These are phyloP conservation scores for Annulohypoxylon bovei DNA, from an alignment of 495 filamentous ascomycete species.

Conservation along the genomic window DNA sequence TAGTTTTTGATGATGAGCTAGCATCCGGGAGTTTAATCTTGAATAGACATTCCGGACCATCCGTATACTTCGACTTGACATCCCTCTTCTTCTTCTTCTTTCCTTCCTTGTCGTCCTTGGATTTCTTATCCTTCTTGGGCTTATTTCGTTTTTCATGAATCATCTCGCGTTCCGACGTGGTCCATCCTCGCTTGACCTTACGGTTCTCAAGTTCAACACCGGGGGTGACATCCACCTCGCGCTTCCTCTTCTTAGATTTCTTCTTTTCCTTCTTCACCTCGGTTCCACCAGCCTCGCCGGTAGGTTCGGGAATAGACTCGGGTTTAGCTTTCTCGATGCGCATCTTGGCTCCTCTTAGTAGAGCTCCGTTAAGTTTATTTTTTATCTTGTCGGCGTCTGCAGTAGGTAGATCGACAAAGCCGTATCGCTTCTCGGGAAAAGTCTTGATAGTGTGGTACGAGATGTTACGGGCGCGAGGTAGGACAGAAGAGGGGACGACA, in stretches of 20 bases:
- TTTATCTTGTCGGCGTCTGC: conserved; percentile 87
- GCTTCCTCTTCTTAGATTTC: conserved; percentile 70
- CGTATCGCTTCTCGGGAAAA: conserved; percentile 90
- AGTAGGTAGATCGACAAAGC: conserved; percentile 81
- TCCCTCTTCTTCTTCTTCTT: conserved; percentile 66
- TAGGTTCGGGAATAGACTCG: conserved; percentile 47
- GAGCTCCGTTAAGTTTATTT: conserved; percentile 91
- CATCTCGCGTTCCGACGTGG: conserved; percentile 66
- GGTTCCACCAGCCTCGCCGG: conserved; percentile 48
- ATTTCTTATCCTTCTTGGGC: conserved; percentile 42
- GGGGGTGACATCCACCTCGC: conserved; percentile 67
- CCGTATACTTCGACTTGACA: conserved; percentile 77
- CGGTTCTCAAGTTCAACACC: conserved; percentile 79
- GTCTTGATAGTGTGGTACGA: conserved; percentile 85
- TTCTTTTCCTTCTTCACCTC: conserved; percentile 54
- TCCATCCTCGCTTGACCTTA: conserved; percentile 92
- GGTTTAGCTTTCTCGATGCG: conserved; percentile 81
- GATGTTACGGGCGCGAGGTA: conserved; percentile 73
- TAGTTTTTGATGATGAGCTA: conserved; percentile 51
- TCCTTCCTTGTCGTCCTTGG: conserved; percentile 51
- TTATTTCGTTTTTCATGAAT: conserved; percentile 59
- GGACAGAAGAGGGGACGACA: conserved; percentile 73
- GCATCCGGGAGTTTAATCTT: conserved; percentile 74
- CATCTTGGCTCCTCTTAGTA: conserved; percentile 86
- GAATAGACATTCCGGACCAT: conserved; percentile 81